Conservation (phyloP, 2,329 filamentous ascomycete species). For the Ophiosphaerella korrae region DNA sequence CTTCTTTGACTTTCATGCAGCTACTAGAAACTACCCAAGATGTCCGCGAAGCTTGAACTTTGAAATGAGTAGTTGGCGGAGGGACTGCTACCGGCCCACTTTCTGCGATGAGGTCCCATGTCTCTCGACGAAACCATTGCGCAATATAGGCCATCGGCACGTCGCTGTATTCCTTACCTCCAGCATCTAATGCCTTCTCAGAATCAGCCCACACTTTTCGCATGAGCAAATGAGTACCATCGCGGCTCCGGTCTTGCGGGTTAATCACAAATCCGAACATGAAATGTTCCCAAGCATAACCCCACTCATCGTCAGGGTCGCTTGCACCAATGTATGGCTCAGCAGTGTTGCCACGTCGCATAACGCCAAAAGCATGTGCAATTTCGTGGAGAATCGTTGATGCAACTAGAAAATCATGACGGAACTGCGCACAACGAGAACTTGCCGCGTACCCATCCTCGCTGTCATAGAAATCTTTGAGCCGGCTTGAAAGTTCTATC, state of each 20-base stretch:
- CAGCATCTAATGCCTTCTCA: constrained; percentile 10
- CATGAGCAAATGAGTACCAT: constrained; percentile 31
- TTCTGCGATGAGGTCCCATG: constrained; percentile 32
- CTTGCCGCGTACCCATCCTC: constrained; percentile 24
- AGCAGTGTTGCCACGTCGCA: constrained; percentile 32
- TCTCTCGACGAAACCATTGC: constrained; percentile 44
- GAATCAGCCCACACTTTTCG: constrained; percentile 35
- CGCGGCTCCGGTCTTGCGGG: constrained; percentile 26
- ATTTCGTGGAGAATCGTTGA: constrained; percentile 41
- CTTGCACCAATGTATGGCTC: constrained; percentile 35
- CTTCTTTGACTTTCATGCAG: constrained; percentile 12
- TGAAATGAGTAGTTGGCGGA: constrained; percentile 30
- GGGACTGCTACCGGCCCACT: constrained; percentile 26
- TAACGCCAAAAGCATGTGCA: constrained; percentile 40
- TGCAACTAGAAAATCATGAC: constrained; percentile 43
- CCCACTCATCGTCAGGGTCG: constrained; percentile 38
- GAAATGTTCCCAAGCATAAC: constrained; percentile 45
- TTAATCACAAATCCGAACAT: constrained; percentile 43
- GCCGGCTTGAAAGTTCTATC: constrained; percentile 31
- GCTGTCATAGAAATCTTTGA: constrained; percentile 23
- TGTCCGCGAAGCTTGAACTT: constrained; percentile 20
- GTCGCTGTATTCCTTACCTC: constrained; percentile 37
- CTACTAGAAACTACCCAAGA: constrained; percentile 28
- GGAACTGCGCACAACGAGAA: constrained; percentile 35
- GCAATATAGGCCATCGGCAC: constrained; percentile 42